Conservation (phyloP, 768 basidiomycete genomes). For the Paxillus involutus region DNA sequence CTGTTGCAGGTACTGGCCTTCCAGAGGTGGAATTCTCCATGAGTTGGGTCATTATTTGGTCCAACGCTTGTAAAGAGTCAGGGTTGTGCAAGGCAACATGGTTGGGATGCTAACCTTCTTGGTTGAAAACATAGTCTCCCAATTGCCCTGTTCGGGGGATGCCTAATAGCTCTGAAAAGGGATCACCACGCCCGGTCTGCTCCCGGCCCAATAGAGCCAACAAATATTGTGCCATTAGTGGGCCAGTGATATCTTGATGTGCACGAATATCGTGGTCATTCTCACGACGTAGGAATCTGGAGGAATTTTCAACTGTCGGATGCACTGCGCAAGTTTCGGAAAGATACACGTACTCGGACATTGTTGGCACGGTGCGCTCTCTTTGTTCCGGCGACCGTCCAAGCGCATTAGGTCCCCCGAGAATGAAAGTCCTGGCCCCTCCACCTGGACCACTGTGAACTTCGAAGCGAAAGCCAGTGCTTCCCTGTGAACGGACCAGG, state of each 20-base stretch:
- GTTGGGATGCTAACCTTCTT: conserved; percentile 61
- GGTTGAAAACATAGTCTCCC: conserved; percentile 92
- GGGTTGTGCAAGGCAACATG: neutral
- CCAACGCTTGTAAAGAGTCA: conserved; percentile 52
- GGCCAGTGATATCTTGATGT: conserved; percentile 50
- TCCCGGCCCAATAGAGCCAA: conserved; percentile 53
- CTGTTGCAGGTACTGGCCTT: conserved; percentile 82
- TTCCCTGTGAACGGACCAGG: conserved; percentile 8
- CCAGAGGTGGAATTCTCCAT: conserved; percentile 79
- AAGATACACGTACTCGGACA: conserved; percentile 49
- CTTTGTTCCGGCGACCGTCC: conserved; percentile 25
- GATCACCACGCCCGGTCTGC: conserved; percentile 35
- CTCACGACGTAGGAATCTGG: conserved; percentile 37
- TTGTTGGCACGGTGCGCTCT: conserved; percentile 35
- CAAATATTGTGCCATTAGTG: conserved; percentile 72
- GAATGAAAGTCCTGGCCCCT: conserved; percentile 34
- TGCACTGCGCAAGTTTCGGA: neutral
- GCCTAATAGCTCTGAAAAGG: conserved; percentile 43
- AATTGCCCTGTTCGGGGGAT: conserved; percentile 54
- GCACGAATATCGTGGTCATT: conserved; percentile 18
- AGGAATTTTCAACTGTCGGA: neutral
- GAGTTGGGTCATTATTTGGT: conserved; percentile 82
- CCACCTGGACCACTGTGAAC: conserved; percentile 31
- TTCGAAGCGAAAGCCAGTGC: conserved; percentile 35
- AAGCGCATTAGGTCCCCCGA: conserved; percentile 35